A percentile compares a stretch with the other conserved stretches of the same genome.
phyloP scores from a whole-genome alignment of 345 rosid species.

The Punica granatum region DNA sequence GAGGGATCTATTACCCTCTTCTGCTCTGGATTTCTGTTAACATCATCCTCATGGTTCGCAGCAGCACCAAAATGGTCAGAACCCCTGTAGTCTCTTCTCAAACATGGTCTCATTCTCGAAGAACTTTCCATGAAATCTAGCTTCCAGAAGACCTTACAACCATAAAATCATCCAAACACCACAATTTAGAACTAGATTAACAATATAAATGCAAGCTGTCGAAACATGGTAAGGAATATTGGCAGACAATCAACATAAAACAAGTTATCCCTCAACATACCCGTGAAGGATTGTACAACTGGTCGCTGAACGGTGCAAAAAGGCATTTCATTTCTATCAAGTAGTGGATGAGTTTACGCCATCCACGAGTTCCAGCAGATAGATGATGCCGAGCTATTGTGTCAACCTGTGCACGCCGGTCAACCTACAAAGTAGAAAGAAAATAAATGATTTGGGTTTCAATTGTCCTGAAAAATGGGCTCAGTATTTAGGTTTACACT shows the following conservation, averaged over 20 bases:
- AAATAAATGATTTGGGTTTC: constrained; percentile 9
- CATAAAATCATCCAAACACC: constrained; percentile 1
- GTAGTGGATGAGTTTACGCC: constrained; percentile 90
- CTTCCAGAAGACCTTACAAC: constrained; percentile 86
- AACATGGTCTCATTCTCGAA: constrained; percentile 86
- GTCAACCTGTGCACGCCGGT: constrained; percentile 85
- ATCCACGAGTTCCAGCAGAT: constrained; percentile 62
- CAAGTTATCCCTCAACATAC: constrained; percentile 31
- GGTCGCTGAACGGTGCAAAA: constrained; percentile 66
- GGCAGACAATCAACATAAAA: not conserved
- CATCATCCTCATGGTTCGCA: constrained; percentile 72
- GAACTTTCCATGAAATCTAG: constrained; percentile 91
- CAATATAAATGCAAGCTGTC: not conserved
- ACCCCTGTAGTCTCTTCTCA: constrained; percentile 76
- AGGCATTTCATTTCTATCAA: constrained; percentile 81
- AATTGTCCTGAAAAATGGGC: not conserved
- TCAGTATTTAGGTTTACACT: not conserved
- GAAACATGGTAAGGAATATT: not conserved
- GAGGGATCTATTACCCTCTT: constrained; percentile 44
- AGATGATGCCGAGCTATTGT: constrained; percentile 45
- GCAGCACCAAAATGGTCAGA: constrained; percentile 92
- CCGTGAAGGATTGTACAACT: constrained; percentile 47
- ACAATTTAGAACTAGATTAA: constrained; percentile 4
- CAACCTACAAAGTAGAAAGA: constrained; percentile 48
- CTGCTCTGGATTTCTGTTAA: constrained; percentile 31